Evolutionary conservation across 2,329 filamentous ascomycete genomes (phyloP).

Genomic region (Pseudogymnoascus sp.): DNA sequence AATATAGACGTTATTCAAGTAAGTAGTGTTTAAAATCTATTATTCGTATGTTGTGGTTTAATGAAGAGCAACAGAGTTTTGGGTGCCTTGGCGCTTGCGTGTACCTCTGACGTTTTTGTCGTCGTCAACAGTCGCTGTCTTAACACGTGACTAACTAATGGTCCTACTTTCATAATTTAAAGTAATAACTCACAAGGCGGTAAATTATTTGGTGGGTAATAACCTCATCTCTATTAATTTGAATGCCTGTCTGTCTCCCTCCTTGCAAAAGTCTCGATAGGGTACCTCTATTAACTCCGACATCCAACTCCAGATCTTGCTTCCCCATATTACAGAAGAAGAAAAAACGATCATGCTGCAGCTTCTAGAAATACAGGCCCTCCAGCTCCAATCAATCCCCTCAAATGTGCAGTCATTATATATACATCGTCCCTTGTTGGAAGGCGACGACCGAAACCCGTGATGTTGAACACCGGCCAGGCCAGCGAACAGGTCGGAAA

Average conservation of each 20-base stretch:
- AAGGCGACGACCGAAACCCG: neutral
- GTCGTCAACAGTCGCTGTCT: neutral
- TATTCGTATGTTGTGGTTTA: neutral
- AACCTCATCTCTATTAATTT: neutral
- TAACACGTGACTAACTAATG: neutral
- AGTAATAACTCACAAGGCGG: neutral
- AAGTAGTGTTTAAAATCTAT: neutral
- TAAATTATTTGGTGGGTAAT: neutral
- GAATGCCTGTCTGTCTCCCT: neutral
- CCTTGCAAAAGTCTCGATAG: neutral
- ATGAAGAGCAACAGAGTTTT: neutral
- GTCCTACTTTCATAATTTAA: neutral
- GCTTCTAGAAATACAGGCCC: neutral
- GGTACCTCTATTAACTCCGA: conserved; percentile 1
- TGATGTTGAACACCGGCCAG: neutral
- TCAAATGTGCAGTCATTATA: neutral
- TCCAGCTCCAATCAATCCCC: neutral
- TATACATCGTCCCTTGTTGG: neutral
- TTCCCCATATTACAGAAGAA: neutral
- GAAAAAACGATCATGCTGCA: neutral
- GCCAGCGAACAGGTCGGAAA: neutral
- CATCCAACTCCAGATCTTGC: neutral
- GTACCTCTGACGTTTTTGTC: neutral
- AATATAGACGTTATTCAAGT: neutral
- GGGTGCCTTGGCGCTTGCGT: neutral